Evolutionary conservation across 2,329 filamentous ascomycete species (phyloP).

Genomic region (Xylaria sp.): DNA sequence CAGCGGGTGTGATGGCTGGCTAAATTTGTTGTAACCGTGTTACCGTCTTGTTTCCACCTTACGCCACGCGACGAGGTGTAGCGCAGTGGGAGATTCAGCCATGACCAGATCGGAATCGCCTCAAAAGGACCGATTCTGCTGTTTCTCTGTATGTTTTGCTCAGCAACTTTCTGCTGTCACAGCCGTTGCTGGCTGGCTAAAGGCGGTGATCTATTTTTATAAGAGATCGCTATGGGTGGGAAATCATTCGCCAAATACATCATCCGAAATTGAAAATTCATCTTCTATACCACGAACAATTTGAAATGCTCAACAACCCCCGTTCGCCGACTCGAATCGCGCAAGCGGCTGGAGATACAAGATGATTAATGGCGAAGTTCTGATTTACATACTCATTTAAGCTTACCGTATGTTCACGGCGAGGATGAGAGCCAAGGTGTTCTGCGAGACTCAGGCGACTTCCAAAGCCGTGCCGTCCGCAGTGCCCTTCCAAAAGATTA

Average conservation of each 20-base stretch:
- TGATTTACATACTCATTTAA: no score
- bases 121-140: neutral
- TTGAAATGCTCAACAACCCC: no score
- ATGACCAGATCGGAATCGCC: neutral
- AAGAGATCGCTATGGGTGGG: neutral
- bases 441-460: neutral
- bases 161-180: neutral
- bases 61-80: conserved; percentile 2
- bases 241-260: neutral
- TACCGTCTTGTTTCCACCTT: conserved; percentile 31
- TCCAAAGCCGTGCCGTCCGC: neutral
- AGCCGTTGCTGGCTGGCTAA: neutral
- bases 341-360: no score
- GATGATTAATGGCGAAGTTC: no score
- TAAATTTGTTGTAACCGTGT: conserved; percentile 5
- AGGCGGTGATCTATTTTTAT: neutral
- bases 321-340: no score
- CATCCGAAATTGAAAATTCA: no score
- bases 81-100: neutral
- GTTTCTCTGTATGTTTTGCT: neutral
- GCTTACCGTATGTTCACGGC: neutral
- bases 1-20: neutral
- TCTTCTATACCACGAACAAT: neutral
- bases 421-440: no score
- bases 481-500: neutral